These are phyloP conservation scores for Asterella californica DNA, from an alignment of 225 moss, liverwort and hornwort genomes.

Conservation along the genomic window DNA sequence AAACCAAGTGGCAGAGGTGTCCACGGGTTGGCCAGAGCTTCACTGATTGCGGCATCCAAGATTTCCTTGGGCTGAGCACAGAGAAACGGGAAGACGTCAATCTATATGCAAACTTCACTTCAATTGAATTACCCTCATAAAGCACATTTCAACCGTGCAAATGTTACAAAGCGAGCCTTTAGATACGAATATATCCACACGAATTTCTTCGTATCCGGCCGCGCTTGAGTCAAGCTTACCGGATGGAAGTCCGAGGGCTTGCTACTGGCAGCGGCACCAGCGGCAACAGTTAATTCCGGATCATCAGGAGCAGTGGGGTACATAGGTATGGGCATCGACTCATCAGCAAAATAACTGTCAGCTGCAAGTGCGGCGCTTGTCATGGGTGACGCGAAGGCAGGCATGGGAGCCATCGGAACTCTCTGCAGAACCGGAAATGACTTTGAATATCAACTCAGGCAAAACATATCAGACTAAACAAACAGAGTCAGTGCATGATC, in stretches of 20 bases:
- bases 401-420: constrained; percentile 43
- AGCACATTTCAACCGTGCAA: not conserved
- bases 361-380: constrained; percentile 49
- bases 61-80: constrained; percentile 70
- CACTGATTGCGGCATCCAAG: constrained; percentile 90
- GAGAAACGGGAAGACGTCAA: not conserved
- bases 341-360: constrained; percentile 78
- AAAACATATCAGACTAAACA: not conserved
- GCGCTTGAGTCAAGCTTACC: constrained; percentile 22
- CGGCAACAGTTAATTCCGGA: constrained; percentile 78
- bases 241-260: constrained; percentile 83
- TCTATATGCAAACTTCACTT: not conserved
- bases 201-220: not conserved
- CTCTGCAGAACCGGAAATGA: constrained; percentile 29
- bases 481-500: not conserved
- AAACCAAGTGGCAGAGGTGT: constrained; percentile 90
- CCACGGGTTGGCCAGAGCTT: constrained; percentile 91
- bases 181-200: not conserved
- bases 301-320: constrained; percentile 69
- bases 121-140: not conserved
- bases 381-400: constrained; percentile 46
- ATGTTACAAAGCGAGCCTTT: not conserved
- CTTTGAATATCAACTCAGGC: not conserved
- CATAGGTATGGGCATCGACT: constrained; percentile 65
- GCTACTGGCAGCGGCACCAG: constrained; percentile 87